Percentiles rank a stretch among this genome's conserved stretches.
phyloP scores from a whole-genome alignment of 2,329 filamentous ascomycete genomes.

The Pseudocercospora crystallina region DNA sequence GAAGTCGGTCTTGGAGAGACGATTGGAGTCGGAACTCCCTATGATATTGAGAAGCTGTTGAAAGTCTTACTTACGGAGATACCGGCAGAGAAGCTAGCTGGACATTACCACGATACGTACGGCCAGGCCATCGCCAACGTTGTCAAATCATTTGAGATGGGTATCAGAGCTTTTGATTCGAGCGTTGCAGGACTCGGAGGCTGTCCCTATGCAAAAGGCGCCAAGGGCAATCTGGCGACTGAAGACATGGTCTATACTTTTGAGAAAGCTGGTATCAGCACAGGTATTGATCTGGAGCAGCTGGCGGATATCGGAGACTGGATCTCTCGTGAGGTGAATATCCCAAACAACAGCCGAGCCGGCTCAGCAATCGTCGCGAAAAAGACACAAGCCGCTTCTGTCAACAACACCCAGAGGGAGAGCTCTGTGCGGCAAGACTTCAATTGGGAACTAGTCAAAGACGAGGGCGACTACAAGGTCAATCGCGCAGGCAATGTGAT shows the following conservation, averaged over 20 bases:
- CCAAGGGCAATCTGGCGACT: slow-evolving; percentile 31
- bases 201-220: slow-evolving; percentile 32
- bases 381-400: not conserved
- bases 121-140: slow-evolving; percentile 33
- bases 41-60: slow-evolving; percentile 35
- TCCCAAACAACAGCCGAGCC: slow-evolving; percentile 28
- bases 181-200: slow-evolving; percentile 32
- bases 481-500: slow-evolving; percentile 12
- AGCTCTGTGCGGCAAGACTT: not conserved
- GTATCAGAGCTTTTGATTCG: slow-evolving; percentile 30
- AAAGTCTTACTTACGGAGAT: slow-evolving; percentile 32
- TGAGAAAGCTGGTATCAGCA: slow-evolving; percentile 26
- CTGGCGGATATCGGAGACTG: slow-evolving; percentile 27
- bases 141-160: slow-evolving; percentile 26
- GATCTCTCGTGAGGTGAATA: slow-evolving; percentile 25
- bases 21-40: slow-evolving; percentile 25
- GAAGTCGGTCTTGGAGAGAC: slow-evolving; percentile 33
- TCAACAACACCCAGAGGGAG: not conserved
- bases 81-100: slow-evolving; percentile 25
- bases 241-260: slow-evolving; percentile 33
- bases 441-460: not conserved
- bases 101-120: slow-evolving; percentile 35
- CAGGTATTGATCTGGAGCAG: slow-evolving; percentile 27
- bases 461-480: slow-evolving; percentile 12
- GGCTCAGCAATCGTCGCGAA: slow-evolving; percentile 24